Base-by-base conservation (phyloP, 2,329 filamentous ascomycete species). In the Cladosporium sp. region DNA sequence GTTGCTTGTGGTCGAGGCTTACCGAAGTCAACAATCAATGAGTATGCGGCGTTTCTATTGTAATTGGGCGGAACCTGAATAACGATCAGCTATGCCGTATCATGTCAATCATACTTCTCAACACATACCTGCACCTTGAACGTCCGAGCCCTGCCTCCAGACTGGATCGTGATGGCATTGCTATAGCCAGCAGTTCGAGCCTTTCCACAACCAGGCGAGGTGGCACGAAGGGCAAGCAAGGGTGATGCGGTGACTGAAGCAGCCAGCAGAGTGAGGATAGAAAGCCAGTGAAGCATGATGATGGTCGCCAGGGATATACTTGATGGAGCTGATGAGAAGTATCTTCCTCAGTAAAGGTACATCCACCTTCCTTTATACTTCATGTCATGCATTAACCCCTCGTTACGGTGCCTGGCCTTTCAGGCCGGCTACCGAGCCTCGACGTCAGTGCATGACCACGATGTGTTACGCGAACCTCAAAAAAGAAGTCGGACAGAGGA, bases 1-100 rank as follows among this genome's bases (percentile, higher is more conserved):
- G 17, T 9, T 12, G 4, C 15, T 10, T 17, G 24, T 12, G 10
- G 12, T 8, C 28, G 7, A 22, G 17, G 19, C 36, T 77, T 78
- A 58, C 81, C 78, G 62, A 75, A 81, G 5, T 79, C 79, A 34
- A 81, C 68, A 35, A 80, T 77, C 25, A 81, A 56, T 8, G 65
- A 63, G 55, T 64, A 63, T 39, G 25, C 17, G 19, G 60, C 62
- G 35, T 57, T 54, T 3, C 57, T 17, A 15, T 44, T 34, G 24
- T 53, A 53, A 25, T 42, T 42, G 3, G 36, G 24, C 20, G 50
- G 50, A 8, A 53, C 50, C 50, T 53, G 17, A 10, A 2, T 6
- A 17, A 5, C 3, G 17, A n/a, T 53, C 17, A 53, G 50, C n/a
- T 25, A 32, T 17, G n/a, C n/a, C n/a, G n/a, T 6, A 13, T 32